Conservation (phyloP, 2,329 filamentous ascomycete genomes). For the Fusarium citri region DNA sequence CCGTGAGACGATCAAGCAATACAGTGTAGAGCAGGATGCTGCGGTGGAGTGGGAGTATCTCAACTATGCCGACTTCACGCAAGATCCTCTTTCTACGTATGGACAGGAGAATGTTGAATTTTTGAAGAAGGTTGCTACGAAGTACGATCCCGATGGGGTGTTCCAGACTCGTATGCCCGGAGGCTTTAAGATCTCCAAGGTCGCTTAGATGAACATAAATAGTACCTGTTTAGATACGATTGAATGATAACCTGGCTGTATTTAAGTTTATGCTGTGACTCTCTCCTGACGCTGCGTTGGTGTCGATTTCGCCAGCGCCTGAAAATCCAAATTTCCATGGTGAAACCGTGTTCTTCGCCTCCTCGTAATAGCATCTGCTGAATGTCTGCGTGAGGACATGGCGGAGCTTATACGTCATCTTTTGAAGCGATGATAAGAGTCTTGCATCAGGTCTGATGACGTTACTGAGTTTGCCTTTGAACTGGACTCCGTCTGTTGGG, state of each 20-base stretch:
- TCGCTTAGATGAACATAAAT: background rate
- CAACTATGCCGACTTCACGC: slow-evolving; percentile 17
- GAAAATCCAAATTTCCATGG: no score
- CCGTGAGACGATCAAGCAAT: slow-evolving; percentile 8
- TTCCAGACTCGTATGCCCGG: slow-evolving; percentile 10
- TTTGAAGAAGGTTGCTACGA: slow-evolving; percentile 1
- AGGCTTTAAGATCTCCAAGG: slow-evolving; percentile 20
- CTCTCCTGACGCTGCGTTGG: no score
- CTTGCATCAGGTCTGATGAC: background rate
- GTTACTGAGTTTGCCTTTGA: background rate
- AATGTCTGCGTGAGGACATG: no score
- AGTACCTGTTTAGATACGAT: background rate
- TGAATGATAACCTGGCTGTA: background rate
- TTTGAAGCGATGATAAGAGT: background rate
- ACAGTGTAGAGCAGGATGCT: background rate
- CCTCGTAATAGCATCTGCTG: no score
- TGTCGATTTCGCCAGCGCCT: no score
- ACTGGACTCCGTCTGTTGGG: no score
- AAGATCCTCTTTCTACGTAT: slow-evolving; percentile 15
- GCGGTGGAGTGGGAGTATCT: slow-evolving; percentile 22
- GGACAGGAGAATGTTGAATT: background rate
- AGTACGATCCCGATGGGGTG: background rate
- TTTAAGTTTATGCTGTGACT: background rate
- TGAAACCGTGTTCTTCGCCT: no score
- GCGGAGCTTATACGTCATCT: no score